Conservation (phyloP, 2,329 filamentous ascomycete genomes). For the Kalmusia sp. region DNA sequence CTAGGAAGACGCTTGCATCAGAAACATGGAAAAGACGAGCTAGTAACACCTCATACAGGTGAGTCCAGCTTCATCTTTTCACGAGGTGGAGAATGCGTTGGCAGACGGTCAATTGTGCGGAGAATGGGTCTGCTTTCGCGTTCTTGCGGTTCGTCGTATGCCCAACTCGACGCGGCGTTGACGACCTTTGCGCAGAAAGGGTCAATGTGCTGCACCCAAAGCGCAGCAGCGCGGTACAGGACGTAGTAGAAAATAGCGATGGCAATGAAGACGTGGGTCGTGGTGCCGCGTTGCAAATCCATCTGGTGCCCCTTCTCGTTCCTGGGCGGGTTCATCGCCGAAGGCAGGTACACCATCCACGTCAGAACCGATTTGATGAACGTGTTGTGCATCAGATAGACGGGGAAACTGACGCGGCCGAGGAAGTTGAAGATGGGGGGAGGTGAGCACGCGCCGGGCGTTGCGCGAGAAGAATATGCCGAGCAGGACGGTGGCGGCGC, state of each 20-base stretch:
- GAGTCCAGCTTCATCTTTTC: not conserved
- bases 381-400: slow-evolving; percentile 69
- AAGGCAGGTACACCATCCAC: slow-evolving; percentile 62
- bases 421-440: slow-evolving; percentile 66
- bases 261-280: slow-evolving; percentile 41
- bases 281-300: slow-evolving; percentile 42
- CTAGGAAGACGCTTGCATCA: not conserved
- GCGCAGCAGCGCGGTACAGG: slow-evolving; percentile 39
- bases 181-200: slow-evolving; percentile 42
- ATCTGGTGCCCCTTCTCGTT: slow-evolving; percentile 46
- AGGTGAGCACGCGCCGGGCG: slow-evolving; percentile 61
- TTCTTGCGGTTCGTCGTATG: slow-evolving; percentile 33
- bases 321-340: slow-evolving; percentile 44
- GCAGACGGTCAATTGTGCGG: slow-evolving; percentile 4
- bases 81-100: not conserved
- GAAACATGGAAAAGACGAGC: not conserved
- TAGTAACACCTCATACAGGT: slow-evolving; percentile 2
- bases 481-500: slow-evolving; percentile 57
- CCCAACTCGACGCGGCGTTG: slow-evolving; percentile 41
- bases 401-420: slow-evolving; percentile 68
- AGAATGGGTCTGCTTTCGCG: slow-evolving; percentile 29
- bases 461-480: slow-evolving; percentile 61
- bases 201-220: slow-evolving; percentile 45
- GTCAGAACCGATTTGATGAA: slow-evolving; percentile 66
- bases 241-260: slow-evolving; percentile 45